Conservation (phyloP, 2,329 filamentous ascomycete genomes). For the Colletotrichum cuscutae region DNA sequence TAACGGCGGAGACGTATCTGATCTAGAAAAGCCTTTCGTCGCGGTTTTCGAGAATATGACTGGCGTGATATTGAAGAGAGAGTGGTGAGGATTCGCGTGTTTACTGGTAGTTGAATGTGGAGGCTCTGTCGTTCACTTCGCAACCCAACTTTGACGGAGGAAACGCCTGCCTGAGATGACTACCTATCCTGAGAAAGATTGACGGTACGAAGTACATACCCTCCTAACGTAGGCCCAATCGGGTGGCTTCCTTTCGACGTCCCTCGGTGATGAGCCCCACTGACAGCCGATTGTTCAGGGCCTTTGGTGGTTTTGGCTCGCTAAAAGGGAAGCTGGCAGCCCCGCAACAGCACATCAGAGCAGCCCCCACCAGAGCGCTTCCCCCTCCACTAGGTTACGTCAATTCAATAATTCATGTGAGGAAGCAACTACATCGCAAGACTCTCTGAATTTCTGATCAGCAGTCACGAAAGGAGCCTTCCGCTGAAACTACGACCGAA, state of each 20-base stretch:
- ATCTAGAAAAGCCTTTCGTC: neutral
- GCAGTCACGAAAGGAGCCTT: neutral
- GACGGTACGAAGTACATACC: neutral
- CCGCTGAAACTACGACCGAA: neutral
- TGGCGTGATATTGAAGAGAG: neutral
- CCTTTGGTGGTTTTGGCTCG: neutral
- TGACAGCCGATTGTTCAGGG: neutral
- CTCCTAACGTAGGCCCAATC: conserved; percentile 4
- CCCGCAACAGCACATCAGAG: neutral
- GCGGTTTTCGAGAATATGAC: neutral
- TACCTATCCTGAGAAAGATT: neutral
- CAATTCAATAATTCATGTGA: neutral
- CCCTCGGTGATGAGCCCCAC: neutral
- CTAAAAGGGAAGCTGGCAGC: neutral
- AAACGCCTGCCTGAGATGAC: neutral
- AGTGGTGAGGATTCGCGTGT: neutral
- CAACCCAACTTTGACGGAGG: neutral
- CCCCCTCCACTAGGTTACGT: conserved; percentile 2
- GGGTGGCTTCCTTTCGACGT: conserved; percentile 1
- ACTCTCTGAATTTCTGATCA: no score
- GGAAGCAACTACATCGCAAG: no score
- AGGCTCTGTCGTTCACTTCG: neutral
- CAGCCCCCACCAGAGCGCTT: neutral
- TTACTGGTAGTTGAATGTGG: neutral
- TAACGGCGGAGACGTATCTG: neutral